Evolutionary conservation across 2,329 filamentous ascomycete genomes (phyloP), one percentile per base, ranked within the genome.

Genomic region (Trichoderma afroharzianum): DNA sequence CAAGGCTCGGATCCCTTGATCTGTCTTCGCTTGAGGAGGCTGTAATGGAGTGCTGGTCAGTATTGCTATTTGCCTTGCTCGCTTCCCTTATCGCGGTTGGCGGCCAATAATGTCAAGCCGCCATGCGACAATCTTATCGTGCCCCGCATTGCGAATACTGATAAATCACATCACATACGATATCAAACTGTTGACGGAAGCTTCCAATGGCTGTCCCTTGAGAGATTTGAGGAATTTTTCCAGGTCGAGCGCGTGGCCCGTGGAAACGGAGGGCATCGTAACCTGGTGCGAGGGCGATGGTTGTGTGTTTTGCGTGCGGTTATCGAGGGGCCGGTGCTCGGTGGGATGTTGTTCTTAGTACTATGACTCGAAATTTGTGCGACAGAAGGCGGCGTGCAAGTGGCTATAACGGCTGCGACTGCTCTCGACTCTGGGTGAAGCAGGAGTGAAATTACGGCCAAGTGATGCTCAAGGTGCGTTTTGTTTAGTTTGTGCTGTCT

Each of bases 1-100:
- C 95, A 98, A 80, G 93, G 90, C 81, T 96, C 90, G 61, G 95
- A 93, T 75, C 93, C 93, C 73, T 89, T 90, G 78, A 99, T 97
- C 80, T 98, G 95, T 76, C 95, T 88, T 80, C 95, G 88, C 82
- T 97, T 98, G 75, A 99, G 88, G 24, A 98, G 90, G 67, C 93
- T 96, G 76, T 24, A 74, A 32, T 9, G 36, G 62, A 55, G 57
- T 64, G 36, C 43, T 58, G 26, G 61, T 71, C 50, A 67, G 50
- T 26, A 66, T 67, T 43, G 39, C 39, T n/a, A 43, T 28, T 43
- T 33, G 24, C n/a, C 28, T 47, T 26, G 47, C 33, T 14, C 50
- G 57, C 43, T 47, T 43, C 36, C 15, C 28, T 39, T 32, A 32
- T 47, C 24, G 59, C 57, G 12, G 36, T 43, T 59, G 9, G 15